These are phyloP conservation scores for Porodaedalea pini DNA, from an alignment of 1,284 basidiomycete species.

Conservation along the genomic window DNA sequence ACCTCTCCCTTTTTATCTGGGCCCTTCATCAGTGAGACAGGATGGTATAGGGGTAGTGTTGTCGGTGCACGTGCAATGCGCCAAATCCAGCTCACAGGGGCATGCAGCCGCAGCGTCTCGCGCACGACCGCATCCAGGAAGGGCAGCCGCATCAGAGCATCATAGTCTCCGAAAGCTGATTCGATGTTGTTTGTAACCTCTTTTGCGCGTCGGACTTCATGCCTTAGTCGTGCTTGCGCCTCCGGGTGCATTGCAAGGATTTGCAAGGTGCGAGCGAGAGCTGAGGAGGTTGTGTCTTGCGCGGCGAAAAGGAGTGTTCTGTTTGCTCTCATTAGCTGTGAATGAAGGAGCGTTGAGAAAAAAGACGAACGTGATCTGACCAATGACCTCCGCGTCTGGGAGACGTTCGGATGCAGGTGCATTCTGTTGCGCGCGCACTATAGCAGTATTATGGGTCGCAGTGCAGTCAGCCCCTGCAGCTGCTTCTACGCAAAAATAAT, in stretches of 20 bases:
- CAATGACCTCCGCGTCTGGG: conserved; percentile 23
- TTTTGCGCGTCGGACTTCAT: conserved; percentile 33
- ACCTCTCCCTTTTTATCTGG: neutral
- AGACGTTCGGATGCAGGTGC: conserved; percentile 21
- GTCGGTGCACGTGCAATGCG: conserved; percentile 17
- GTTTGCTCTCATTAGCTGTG: no score
- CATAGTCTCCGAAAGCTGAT: conserved; percentile 14
- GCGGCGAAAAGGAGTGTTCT: conserved; percentile 32
- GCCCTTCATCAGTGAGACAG: neutral
- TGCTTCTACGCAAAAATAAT: conserved; percentile 9
- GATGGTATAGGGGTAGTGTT: conserved; percentile 11
- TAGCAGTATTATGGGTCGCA: neutral
- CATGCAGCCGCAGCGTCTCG: conserved; percentile 27
- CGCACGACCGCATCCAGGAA: conserved; percentile 34
- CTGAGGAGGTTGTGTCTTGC: conserved; percentile 37
- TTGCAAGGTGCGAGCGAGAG: conserved; percentile 37
- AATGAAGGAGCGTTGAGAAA: neutral
- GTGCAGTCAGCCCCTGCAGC: neutral
- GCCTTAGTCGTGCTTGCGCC: conserved; percentile 37
- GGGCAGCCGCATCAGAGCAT: conserved; percentile 31
- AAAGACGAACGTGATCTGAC: conserved; percentile 25
- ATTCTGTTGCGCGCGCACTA: conserved; percentile 23
- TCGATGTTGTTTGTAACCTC: neutral
- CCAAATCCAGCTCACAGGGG: conserved; percentile 22
- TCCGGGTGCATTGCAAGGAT: conserved; percentile 36